phyloP scores from a whole-genome alignment of 192 early-diverging fungal species.

The Entophlyctis luteolus region DNA sequence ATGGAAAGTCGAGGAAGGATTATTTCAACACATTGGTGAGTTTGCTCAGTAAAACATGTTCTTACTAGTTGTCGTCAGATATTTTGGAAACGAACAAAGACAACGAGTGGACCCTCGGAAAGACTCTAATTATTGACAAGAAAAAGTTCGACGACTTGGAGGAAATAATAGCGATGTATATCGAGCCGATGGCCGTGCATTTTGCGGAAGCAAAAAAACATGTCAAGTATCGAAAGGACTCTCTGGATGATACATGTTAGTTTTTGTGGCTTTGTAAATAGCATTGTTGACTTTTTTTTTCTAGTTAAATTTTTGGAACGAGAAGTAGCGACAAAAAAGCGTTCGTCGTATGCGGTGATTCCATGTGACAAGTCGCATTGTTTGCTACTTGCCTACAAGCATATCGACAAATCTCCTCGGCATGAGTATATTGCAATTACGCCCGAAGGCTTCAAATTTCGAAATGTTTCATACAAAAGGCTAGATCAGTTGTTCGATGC shows the following conservation, averaged over 20 bases:
- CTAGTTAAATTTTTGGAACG: slow-evolving; percentile 35
- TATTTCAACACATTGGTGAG: slow-evolving; percentile 83
- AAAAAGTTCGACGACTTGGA: slow-evolving; percentile 81
- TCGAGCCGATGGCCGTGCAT: slow-evolving; percentile 75
- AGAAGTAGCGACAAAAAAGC: slow-evolving; percentile 53
- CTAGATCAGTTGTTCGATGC: slow-evolving; percentile 70
- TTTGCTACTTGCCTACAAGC: slow-evolving; percentile 74
- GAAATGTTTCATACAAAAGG: slow-evolving; percentile 62
- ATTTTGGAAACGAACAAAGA: slow-evolving; percentile 68
- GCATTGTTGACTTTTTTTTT: slow-evolving; percentile 39
- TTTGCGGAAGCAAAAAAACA: slow-evolving; percentile 67
- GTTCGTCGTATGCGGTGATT: slow-evolving; percentile 80
- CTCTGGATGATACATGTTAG: slow-evolving; percentile 56
- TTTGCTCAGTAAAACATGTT: background rate
- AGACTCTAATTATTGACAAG: slow-evolving; percentile 64
- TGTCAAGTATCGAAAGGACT: slow-evolving; percentile 73
- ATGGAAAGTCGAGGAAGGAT: slow-evolving; percentile 82
- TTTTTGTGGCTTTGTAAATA: slow-evolving; percentile 27
- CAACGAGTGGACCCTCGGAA: slow-evolving; percentile 67
- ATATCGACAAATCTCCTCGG: slow-evolving; percentile 55
- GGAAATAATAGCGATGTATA: slow-evolving; percentile 82
- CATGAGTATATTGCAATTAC: slow-evolving; percentile 73
- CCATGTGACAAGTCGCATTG: slow-evolving; percentile 65
- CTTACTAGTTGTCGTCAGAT: slow-evolving; percentile 38
- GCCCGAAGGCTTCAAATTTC: slow-evolving; percentile 72